Conservation (phyloP, 2,329 filamentous ascomycete species). For the Penicillium rolfsii region DNA sequence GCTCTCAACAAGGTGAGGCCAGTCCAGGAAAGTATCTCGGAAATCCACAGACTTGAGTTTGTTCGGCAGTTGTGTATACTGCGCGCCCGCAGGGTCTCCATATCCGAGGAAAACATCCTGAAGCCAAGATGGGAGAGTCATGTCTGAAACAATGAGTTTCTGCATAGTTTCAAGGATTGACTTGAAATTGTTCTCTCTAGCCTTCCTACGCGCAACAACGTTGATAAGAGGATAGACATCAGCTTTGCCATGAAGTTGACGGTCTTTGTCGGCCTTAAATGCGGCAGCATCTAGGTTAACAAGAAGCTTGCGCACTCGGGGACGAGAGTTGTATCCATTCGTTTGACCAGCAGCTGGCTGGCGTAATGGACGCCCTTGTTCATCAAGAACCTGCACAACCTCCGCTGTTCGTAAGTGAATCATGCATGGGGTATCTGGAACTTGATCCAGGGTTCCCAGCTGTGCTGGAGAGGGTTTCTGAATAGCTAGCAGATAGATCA, state of each 20-base stretch:
- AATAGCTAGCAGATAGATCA: conserved; percentile 82
- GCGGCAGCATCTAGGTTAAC: conserved; percentile 78
- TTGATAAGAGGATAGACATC: conserved; percentile 87
- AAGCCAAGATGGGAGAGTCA: conserved; percentile 85
- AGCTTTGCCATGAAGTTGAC: conserved; percentile 65
- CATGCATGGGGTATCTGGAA: conserved; percentile 65
- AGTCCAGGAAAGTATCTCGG: conserved; percentile 91
- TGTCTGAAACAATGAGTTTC: conserved; percentile 79
- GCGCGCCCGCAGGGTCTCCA: conserved; percentile 85
- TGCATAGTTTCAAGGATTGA: conserved; percentile 90
- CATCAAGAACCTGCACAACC: conserved; percentile 82
- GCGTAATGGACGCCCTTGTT: conserved; percentile 74
- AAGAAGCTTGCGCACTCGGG: conserved; percentile 69
- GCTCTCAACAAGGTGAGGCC: conserved; percentile 90
- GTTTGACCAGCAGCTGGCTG: conserved; percentile 58
- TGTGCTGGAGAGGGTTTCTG: conserved; percentile 56
- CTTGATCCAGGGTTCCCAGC: conserved; percentile 25
- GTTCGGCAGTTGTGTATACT: conserved; percentile 80
- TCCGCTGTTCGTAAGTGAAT: conserved; percentile 78
- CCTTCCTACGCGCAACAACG: conserved; percentile 77
- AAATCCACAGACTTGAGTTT: conserved; percentile 81
- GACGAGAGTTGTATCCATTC: conserved; percentile 64
- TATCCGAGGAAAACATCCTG: conserved; percentile 98
- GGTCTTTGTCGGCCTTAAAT: conserved; percentile 76
- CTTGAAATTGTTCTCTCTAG: conserved; percentile 96